phyloP scores from a whole-genome alignment of 208 protist species.

The Leishmania amazonensis region DNA sequence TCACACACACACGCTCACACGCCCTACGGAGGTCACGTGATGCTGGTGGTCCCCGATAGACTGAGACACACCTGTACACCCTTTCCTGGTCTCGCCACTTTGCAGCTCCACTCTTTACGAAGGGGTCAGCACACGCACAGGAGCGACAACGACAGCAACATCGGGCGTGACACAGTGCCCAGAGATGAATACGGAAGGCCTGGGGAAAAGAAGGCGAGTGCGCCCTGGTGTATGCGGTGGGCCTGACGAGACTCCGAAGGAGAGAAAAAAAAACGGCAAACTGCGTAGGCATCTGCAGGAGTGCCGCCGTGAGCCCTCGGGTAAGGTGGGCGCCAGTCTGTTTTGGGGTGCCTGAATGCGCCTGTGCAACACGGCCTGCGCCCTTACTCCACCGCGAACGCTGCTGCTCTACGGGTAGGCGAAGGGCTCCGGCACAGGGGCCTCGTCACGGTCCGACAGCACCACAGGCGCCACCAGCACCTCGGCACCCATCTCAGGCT shows the following conservation, averaged over 20 bases:
- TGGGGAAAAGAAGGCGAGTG: neutral
- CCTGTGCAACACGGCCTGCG: neutral
- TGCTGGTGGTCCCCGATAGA: no score
- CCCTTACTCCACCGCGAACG: neutral
- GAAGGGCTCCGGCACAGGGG: slow-evolving; percentile 78
- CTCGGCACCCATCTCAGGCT: slow-evolving; percentile 54
- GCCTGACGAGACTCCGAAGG: neutral
- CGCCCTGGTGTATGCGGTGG: neutral
- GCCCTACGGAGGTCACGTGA: neutral
- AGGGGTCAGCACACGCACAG: neutral
- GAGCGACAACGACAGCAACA: neutral
- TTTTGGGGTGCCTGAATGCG: neutral
- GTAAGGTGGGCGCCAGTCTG: neutral
- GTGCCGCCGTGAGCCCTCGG: neutral
- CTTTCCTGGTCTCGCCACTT: neutral
- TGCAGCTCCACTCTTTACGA: neutral
- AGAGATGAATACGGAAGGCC: neutral
- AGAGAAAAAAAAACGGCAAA: neutral
- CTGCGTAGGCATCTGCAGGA: neutral
- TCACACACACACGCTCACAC: neutral
- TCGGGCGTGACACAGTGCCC: neutral
- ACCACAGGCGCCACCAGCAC: slow-evolving; percentile 53
- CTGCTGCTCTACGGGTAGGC: slow-evolving; percentile 57
- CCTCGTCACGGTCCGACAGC: slow-evolving; percentile 55
- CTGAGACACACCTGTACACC: neutral